Percentiles rank a stretch among this genome's conserved stretches.
Conservation (phyloP, 2,329 filamentous ascomycete genomes). For the Magnaporthiopsis rhizophila region DNA sequence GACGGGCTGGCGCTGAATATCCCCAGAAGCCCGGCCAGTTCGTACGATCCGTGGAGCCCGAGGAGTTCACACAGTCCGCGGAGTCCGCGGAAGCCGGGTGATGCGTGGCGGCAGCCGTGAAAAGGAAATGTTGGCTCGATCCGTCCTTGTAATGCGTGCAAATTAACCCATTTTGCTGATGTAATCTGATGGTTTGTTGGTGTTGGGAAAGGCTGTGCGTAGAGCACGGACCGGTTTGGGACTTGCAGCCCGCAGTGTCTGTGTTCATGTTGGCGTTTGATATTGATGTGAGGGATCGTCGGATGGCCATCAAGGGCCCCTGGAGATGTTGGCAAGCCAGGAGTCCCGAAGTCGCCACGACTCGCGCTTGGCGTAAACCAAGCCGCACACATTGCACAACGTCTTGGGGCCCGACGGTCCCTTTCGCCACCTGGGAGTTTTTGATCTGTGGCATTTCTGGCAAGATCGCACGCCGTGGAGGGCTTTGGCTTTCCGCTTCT, state of each 20-base stretch:
- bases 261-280: too few species aligned
- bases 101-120: not conserved
- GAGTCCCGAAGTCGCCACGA: conserved; percentile 1
- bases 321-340: conserved; percentile 1
- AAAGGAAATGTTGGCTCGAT: not conserved
- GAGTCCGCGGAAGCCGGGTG: not conserved
- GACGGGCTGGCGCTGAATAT: not conserved
- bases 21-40: not conserved
- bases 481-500: not conserved
- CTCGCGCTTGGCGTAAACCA: conserved; percentile 1
- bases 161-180: not conserved
- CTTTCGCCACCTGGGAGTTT: conserved; percentile 1
- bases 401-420: not conserved
- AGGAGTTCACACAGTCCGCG: not conserved
- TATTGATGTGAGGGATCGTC: too few species aligned
- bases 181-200: not conserved
- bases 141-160: not conserved
- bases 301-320: not conserved
- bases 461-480: not conserved
- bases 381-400: conserved; percentile 3
- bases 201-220: not conserved
- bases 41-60: not conserved
- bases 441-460: not conserved
- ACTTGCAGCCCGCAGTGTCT: too few species aligned
- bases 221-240: too few species aligned